These are phyloP conservation scores for Melanopsichium pennsylvanicum DNA, from an alignment of 1,284 basidiomycete genomes.

Conservation along the genomic window DNA sequence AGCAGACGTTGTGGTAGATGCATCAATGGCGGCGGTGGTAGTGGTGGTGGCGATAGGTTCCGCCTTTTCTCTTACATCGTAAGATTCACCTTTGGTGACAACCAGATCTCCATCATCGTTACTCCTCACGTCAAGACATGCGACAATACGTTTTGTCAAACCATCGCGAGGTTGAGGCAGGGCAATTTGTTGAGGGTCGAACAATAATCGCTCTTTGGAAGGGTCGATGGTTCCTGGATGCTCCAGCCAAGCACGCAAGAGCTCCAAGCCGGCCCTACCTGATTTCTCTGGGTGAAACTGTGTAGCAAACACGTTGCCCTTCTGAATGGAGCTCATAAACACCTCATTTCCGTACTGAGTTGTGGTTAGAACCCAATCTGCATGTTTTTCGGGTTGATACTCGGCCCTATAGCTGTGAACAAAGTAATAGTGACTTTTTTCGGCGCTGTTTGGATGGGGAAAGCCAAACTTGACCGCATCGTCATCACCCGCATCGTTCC, in stretches of 20 bases:
- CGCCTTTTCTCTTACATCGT: constrained; percentile 85
- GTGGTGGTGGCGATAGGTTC: constrained; percentile 3
- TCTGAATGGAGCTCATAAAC: constrained; percentile 86
- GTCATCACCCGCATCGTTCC: constrained; percentile 24
- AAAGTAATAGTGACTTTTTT: constrained; percentile 82
- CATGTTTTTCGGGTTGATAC: constrained; percentile 67
- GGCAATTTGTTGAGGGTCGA: constrained; percentile 47
- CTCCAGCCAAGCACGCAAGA: constrained; percentile 84
- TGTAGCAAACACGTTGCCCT: constrained; percentile 87
- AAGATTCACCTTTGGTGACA: constrained; percentile 99
- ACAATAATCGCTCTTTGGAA: constrained; percentile 37
- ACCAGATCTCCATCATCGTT: constrained; percentile 97
- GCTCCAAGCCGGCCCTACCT: constrained; percentile 83
- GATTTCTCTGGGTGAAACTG: constrained; percentile 99
- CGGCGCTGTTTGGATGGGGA: constrained; percentile 62
- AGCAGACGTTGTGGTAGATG: no score
- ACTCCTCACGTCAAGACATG: constrained; percentile 95
- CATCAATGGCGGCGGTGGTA: constrained; percentile 2
- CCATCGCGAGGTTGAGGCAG: constrained; percentile 65
- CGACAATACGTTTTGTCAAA: constrained; percentile 89
- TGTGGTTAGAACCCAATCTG: constrained; percentile 80
- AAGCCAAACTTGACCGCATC: constrained; percentile 48
- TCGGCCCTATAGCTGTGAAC: constrained; percentile 92
- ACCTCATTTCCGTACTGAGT: constrained; percentile 92
- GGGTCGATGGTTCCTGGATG: constrained; percentile 63